Conservation (phyloP, 345 rosid genomes). For the Nephelium lappaceum region DNA sequence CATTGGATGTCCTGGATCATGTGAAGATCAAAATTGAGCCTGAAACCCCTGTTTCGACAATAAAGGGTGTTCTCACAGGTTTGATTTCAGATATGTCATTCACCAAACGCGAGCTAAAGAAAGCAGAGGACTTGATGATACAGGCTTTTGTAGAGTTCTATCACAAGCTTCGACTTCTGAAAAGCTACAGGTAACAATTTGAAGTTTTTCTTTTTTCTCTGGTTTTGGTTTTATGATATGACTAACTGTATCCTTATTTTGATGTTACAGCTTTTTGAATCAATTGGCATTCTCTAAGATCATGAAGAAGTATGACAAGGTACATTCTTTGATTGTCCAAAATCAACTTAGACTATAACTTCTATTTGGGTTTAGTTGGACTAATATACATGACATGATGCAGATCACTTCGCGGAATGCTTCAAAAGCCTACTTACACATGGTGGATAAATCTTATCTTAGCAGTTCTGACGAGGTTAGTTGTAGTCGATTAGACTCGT, state of each 20-base stretch:
- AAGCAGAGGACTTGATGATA: constrained; percentile 49
- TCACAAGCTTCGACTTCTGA: constrained; percentile 60
- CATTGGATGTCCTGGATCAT: constrained; percentile 43
- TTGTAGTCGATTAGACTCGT: background rate
- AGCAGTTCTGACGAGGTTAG: constrained; percentile 74
- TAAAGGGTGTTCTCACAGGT: constrained; percentile 32
- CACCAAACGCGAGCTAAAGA: constrained; percentile 45
- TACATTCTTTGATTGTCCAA: constrained; percentile 17
- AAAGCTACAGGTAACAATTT: constrained; percentile 52
- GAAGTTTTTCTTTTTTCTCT: background rate
- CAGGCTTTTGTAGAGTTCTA: constrained; percentile 57
- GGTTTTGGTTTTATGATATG: background rate
- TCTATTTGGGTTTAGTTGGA: background rate
- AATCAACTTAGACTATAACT: background rate
- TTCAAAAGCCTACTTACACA: constrained; percentile 53
- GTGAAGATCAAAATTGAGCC: constrained; percentile 52
- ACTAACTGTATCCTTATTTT: constrained; percentile 20
- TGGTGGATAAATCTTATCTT: constrained; percentile 70
- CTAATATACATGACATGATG: constrained; percentile 13
- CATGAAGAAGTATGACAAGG: constrained; percentile 92
- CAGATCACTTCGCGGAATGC: constrained; percentile 69
- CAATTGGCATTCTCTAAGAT: constrained; percentile 76
- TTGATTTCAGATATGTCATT: constrained; percentile 33
- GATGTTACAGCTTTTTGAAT: constrained; percentile 61
- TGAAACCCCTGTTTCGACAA: constrained; percentile 48